phyloP scores from a whole-genome alignment of 2,329 filamentous ascomycete species.

The Apiospora aurea region DNA sequence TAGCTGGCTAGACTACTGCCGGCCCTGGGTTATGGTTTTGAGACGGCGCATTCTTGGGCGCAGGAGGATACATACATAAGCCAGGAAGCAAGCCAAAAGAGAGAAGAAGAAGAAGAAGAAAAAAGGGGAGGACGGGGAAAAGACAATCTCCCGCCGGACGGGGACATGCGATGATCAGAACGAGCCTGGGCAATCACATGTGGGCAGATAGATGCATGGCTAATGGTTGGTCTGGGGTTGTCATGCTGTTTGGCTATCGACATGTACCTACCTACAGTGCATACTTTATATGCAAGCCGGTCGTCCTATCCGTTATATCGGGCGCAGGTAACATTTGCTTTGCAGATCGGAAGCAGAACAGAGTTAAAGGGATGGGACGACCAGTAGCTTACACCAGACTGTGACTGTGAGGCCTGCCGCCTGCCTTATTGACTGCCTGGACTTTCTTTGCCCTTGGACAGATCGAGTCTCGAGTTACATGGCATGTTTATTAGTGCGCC shows the following conservation, averaged over 20 bases:
- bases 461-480: conserved; percentile 20
- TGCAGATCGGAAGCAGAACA: conserved; percentile 3
- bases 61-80: background rate
- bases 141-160: background rate
- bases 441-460: no score
- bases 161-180: no score
- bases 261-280: background rate
- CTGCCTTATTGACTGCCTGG: no score
- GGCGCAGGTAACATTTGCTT: background rate
- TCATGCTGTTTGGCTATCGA: background rate
- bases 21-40: background rate
- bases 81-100: background rate
- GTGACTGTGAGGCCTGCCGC: no score
- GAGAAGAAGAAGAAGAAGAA: background rate
- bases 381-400: no score
- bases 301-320: background rate
- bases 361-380: background rate
- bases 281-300: background rate
- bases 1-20: background rate
- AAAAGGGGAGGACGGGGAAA: background rate
- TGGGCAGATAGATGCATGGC: background rate
- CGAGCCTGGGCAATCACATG: background rate
- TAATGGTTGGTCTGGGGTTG: background rate
- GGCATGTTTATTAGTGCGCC: background rate
- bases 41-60: conserved; percentile 18